Conservation (phyloP, 2,329 filamentous ascomycete genomes). For the Pseudopyrenochaeta lycopersici region DNA sequence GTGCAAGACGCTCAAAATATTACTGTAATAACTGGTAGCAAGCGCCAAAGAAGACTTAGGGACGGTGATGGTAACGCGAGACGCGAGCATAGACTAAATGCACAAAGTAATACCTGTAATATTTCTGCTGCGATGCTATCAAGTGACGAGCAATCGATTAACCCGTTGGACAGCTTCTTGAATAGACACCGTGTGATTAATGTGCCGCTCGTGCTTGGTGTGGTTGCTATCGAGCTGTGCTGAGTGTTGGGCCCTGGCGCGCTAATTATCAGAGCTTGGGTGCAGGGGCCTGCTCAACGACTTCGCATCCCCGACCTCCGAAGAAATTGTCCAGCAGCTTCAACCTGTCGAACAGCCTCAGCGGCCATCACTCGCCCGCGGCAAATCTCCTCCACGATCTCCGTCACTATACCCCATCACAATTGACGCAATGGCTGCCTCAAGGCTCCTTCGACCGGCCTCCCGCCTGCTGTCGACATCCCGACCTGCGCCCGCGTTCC, state of each 20-base stretch:
- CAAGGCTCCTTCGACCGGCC: slow-evolving; percentile 71
- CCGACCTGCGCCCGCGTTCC: slow-evolving; percentile 59
- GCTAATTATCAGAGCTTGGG: slow-evolving; percentile 10
- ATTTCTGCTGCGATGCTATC: neutral
- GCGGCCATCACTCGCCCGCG: slow-evolving; percentile 38
- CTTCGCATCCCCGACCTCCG: slow-evolving; percentile 30
- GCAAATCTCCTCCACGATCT: slow-evolving; percentile 23
- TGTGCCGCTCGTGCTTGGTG: neutral
- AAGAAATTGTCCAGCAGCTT: slow-evolving; percentile 34
- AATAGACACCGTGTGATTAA: neutral
- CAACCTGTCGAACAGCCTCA: slow-evolving; percentile 32
- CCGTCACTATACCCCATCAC: slow-evolving; percentile 9
- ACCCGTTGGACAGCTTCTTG: neutral
- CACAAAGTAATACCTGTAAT: neutral
- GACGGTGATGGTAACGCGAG: slow-evolving; percentile 34
- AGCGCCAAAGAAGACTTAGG: slow-evolving; percentile 12
- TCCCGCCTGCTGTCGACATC: slow-evolving; percentile 68
- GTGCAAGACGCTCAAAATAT: slow-evolving; percentile 29
- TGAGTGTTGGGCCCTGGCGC: slow-evolving; percentile 4
- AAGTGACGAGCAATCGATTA: neutral
- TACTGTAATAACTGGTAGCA: slow-evolving; percentile 36
- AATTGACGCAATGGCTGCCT: slow-evolving; percentile 61
- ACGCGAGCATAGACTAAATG: slow-evolving; percentile 6
- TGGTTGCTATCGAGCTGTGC: neutral
- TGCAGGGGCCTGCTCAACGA: slow-evolving; percentile 22